These are phyloP conservation scores for Rhodotorula sphaerocarpa DNA, from an alignment of 768 basidiomycete genomes.

Conservation along the genomic window DNA sequence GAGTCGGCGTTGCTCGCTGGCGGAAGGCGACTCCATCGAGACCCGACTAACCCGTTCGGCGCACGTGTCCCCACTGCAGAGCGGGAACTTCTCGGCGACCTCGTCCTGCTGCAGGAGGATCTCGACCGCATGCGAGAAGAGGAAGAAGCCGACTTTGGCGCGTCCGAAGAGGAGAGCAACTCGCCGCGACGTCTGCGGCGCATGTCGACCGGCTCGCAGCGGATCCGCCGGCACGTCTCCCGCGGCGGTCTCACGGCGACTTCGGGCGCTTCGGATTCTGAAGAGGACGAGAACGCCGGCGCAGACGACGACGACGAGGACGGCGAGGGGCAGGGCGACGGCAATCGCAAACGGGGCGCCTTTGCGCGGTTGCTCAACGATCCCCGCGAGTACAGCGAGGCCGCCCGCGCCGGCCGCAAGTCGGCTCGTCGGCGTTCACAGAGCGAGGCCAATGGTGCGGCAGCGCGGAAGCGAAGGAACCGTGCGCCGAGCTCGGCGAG, in stretches of 20 bases:
- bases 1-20: not conserved
- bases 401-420: slow-evolving; percentile 22
- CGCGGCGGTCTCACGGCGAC: not conserved
- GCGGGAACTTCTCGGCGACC: slow-evolving; percentile 51
- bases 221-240: not conserved
- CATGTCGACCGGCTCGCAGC: not conserved
- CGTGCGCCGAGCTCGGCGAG: slow-evolving; percentile 10
- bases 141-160: slow-evolving; percentile 5
- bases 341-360: slow-evolving; percentile 11
- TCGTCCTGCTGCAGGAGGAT: slow-evolving; percentile 42
- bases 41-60: not conserved
- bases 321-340: not conserved
- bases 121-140: slow-evolving; percentile 43
- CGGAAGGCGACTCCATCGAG: no score
- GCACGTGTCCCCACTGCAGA: slow-evolving; percentile 42
- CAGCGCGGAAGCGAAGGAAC: not conserved
- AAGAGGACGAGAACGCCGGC: slow-evolving; percentile 12
- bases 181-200: not conserved
- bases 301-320: slow-evolving; percentile 14
- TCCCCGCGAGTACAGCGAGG: slow-evolving; percentile 29
- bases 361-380: slow-evolving; percentile 22
- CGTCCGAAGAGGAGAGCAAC: not conserved
- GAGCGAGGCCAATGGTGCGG: not conserved
- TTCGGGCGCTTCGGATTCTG: slow-evolving; percentile 15
- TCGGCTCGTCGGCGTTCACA: not conserved